These are phyloP conservation scores for Periconia macrospinosa DNA, from an alignment of 2,329 filamentous ascomycete genomes.

Conservation along the genomic window DNA sequence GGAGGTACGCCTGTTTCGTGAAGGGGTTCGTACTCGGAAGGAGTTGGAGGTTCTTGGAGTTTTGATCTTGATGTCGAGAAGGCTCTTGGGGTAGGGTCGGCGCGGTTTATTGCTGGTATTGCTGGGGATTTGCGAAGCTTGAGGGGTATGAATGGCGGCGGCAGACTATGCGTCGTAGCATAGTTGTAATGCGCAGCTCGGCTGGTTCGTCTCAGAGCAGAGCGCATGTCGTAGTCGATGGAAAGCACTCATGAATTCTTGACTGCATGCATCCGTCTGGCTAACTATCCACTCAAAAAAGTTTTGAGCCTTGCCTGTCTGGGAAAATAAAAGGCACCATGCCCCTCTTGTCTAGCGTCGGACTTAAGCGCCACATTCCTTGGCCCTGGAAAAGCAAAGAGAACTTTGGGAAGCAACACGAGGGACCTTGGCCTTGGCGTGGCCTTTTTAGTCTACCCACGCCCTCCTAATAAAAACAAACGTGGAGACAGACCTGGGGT, in stretches of 20 bases:
- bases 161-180: background rate
- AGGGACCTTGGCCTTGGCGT: background rate
- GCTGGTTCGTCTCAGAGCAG: constrained; percentile 30
- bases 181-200: constrained; percentile 28
- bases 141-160: too few relatives aligned
- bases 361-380: background rate
- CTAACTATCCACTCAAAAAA: background rate
- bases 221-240: constrained; percentile 30
- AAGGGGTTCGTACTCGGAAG: constrained; percentile 4
- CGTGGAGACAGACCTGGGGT: constrained; percentile 28
- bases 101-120: constrained; percentile 10
- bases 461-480: constrained; percentile 12
- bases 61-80: constrained; percentile 28
- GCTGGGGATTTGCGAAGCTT: constrained; percentile 22
- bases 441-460: constrained; percentile 6
- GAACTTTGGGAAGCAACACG: background rate
- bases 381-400: background rate
- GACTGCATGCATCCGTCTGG: background rate
- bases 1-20: constrained; percentile 6
- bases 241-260: background rate
- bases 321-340: background rate
- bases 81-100: constrained; percentile 7
- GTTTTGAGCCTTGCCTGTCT: background rate
- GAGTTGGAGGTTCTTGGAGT: constrained; percentile 18
- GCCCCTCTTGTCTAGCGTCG: background rate